These are phyloP conservation scores for Gastrodia elata DNA, from an alignment of 106 monocot species.

Conservation along the genomic window DNA sequence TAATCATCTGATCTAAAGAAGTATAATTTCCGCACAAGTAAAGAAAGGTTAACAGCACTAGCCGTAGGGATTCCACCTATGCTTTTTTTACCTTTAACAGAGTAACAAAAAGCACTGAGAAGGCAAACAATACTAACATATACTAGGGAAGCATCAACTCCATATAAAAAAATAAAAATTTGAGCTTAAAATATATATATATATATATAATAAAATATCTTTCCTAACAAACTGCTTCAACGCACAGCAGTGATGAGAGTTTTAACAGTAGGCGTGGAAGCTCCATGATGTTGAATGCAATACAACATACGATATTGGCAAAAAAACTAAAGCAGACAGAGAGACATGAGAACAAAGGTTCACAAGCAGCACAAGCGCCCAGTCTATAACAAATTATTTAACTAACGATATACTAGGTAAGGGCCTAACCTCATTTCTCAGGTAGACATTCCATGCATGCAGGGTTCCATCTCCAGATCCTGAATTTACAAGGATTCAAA, in stretches of 20 bases:
- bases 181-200: no score
- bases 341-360: background rate
- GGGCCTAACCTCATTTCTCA: constrained; percentile 49
- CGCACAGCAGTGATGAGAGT: background rate
- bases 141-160: background rate
- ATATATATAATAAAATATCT: background rate
- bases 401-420: background rate
- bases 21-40: no score
- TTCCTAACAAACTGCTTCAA: background rate
- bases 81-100: no score
- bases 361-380: background rate
- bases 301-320: background rate
- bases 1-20: no score
- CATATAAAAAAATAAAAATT: no score
- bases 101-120: no score
- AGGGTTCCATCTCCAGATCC: constrained; percentile 96
- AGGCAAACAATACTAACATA: background rate
- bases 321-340: background rate
- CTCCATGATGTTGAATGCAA: no score
- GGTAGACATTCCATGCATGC: constrained; percentile 80
- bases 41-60: no score
- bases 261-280: no score
- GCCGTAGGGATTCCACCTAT: no score
- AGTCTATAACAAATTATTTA: background rate
- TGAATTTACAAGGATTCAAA: constrained; percentile 10